Evolutionary conservation across 352 stramenopile species (phyloP), one percentile per base, ranked within the genome.

Genomic region (Pseudoperonospora humuli): DNA sequence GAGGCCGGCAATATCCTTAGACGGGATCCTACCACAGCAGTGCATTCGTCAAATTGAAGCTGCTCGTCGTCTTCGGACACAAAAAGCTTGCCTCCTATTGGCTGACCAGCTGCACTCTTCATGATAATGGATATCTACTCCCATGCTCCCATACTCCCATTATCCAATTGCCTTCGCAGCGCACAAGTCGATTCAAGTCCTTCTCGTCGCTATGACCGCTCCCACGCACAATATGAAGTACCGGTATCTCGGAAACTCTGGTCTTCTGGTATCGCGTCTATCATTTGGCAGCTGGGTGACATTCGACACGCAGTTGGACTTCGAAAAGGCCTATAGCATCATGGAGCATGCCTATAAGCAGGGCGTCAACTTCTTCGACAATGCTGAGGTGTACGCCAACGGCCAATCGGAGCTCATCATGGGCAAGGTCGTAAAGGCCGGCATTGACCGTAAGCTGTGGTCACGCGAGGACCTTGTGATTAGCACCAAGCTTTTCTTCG

Each of bases 301-400:
- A 7, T 79, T 79, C 36, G 58, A 74, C 38, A 55, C 38, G 7
- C 68, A 80, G 31, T 31, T 76, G 19, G 68, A 72, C 51, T 61
- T 75, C 31, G 65, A 75, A 36, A 80, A 73, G 55, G 64, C 68
- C n/a, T 80, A 80, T 57, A 52, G 23, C 33, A 74, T 80, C 52
- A 67, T 80, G 65, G 61, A 67, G 41, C 63, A 75, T 48, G 68
- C 68, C 5, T 80, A 75, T 63, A 75, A 86, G 56, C 32, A 70
- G 0, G 74, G 70, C 29, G 47, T 86, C 44, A 86, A 82, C 61
- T 77, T 86, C 26, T 72, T 84, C 38, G 74, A 86, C 45, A 86
- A 75, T 25, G 73, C 73, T 7, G 71, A 78, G 49, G 51, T 65
- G 23, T 85, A 85, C 21, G 54, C 39, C 9, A 60, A 71, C 26